Base-by-base conservation (phyloP, 2,329 filamentous ascomycete species). In the Cordyceps tenuipes region DNA sequence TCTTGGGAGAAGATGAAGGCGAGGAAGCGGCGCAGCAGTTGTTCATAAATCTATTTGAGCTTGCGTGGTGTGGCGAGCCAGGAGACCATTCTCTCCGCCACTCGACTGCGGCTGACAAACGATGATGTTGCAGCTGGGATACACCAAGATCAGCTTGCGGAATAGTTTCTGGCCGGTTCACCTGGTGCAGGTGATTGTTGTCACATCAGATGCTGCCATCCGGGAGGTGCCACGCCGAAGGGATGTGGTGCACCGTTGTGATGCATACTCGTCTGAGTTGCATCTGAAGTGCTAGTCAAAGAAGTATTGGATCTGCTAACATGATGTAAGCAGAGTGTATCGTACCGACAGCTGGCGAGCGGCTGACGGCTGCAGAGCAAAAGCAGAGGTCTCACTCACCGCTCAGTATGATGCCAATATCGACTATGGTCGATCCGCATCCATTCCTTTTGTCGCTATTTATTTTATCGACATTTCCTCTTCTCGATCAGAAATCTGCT, bases 121-220 rank as follows among this genome's bases (percentile, higher is more conserved):
- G 39, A 46, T 26, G 48, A 21, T 52, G 6, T 19, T 29, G 15
- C n/a, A 23, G 19, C n/a, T 39, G 51, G 8, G 48, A 46, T 52
- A n/a, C 19, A 36, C 13, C 31, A 26, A 15, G 6, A 43, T 43
- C 12, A 26, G 26, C 10, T 34, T 8, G n/a, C 26, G 17, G 44
- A 17, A 49, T 44, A 44, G 9, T 5, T 6, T 43, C 53, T 43
- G 48, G 10, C 49, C 31, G 4, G 7, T 34, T 49, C 34, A 13
- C 26, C 31, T 48, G 50, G 17, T 34, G 44, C 34, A 60, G 51
- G 34, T 49, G 51, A 41, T 26, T 55, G 51, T 34, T n/a, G 44
- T 54, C 58, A 60, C 51, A 55, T 34, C 58, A 56, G 44, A 55
- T 50, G 58, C 58, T 55, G 43, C 17, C 39, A 49, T 44, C 34